Evolutionary conservation across 805 yeast species (phyloP), one percentile per base, ranked within the genome.

Genomic region (Kluyveromyces wickerhamii): DNA sequence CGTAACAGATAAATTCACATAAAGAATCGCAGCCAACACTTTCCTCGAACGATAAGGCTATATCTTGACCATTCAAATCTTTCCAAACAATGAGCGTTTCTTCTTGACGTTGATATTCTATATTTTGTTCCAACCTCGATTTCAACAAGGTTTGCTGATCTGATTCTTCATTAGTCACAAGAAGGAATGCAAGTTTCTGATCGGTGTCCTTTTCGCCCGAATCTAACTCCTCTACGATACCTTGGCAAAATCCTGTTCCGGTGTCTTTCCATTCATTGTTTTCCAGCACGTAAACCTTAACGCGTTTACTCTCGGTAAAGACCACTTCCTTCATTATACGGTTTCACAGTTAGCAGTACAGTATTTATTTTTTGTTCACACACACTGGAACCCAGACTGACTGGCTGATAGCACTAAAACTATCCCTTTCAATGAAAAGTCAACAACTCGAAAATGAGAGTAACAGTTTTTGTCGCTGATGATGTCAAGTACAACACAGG

Each of bases 51-150:
- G 94, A 81, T 16, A 89, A 65, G 2, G 97, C 97, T 43, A 85
- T 74, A 56, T 86, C 94, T 29, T 45, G 45, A 6, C 79, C 76
- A 13, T 71, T 67, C 2, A 61, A 49, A 50, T 85, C 95, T 7
- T 94, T 82, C 97, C 97, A 89, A 14, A 89, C 95, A 7, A 89
- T 85, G 31, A 89, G 64, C 0, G 96, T 87, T 39, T 87, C 96
- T 52, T 87, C 95, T 51, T 92, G 97, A 50, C 94, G 72, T 54
- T 89, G 96, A 54, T 83, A 89, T 46, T 83, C 94, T 3, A 77
- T 79, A 19, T 72, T 60, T 0, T 94, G 94, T 47, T 73, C 78
- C n/a, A 89, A 65, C 39, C 57, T 67, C 4, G 88, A 74, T 48
- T 72, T 70, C 26, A 89, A 60, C 15, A 89, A 61, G 8, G 74